A percentile compares a stretch with the other conserved stretches of the same genome.
These are phyloP conservation scores for Dichotomocladium elegans DNA, from an alignment of 371 early-diverging fungal species.

Conservation along the genomic window DNA sequence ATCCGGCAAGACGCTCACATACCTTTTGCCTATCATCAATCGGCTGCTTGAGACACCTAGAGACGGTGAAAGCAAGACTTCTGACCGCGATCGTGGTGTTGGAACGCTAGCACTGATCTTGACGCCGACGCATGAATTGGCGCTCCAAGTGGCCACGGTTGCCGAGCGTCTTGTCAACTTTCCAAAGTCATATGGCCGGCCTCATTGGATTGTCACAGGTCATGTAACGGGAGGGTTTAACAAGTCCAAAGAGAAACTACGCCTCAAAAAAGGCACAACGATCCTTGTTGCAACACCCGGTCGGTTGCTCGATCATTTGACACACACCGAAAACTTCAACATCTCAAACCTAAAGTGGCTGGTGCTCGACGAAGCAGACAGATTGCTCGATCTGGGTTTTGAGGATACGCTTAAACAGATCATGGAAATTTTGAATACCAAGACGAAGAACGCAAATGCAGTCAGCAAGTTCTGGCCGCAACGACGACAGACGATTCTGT, in stretches of 20 bases:
- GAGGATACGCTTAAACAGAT: constrained; percentile 90
- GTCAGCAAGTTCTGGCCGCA: constrained; percentile 52
- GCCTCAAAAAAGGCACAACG: constrained; percentile 89
- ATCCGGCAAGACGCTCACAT: constrained; percentile 98
- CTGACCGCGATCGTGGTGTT: constrained; percentile 45
- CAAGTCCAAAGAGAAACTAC: constrained; percentile 88
- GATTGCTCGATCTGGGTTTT: constrained; percentile 95
- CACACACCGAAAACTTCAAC: constrained; percentile 79
- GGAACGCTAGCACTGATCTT: constrained; percentile 86
- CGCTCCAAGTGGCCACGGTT: constrained; percentile 88
- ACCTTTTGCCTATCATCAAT: constrained; percentile 82
- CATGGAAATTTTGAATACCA: constrained; percentile 61
- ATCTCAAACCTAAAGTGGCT: constrained; percentile 80
- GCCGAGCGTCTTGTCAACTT: constrained; percentile 65
- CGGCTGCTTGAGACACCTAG: constrained; percentile 34
- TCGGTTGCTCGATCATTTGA: constrained; percentile 93
- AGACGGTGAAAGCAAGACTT: constrained; percentile 18
- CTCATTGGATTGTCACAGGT: constrained; percentile 95
- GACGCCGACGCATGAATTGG: constrained; percentile 98
- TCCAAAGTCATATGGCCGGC: constrained; percentile 47
- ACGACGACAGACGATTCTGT: constrained; percentile 80
- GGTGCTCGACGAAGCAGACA: constrained; percentile 99
- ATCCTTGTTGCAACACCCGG: constrained; percentile 98
- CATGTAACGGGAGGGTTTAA: constrained; percentile 91
- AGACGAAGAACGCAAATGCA: constrained; percentile 14